Conservation (phyloP, 164 flowering plant genomes). For the Cinnamomum chago region DNA sequence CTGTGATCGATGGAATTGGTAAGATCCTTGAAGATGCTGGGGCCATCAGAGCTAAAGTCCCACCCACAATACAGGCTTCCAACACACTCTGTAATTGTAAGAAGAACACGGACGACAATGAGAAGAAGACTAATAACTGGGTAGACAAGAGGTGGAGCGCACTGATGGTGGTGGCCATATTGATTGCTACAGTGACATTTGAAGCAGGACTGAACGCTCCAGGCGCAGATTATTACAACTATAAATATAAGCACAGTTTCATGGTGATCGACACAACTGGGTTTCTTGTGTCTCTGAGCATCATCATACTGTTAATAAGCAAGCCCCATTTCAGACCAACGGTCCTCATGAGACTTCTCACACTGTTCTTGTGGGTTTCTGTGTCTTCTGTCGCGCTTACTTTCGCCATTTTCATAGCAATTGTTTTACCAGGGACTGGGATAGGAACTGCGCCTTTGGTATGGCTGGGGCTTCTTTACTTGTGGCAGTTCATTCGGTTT, state of each 20-base stretch:
- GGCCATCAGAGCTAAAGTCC: background rate
- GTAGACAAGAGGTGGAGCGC: background rate
- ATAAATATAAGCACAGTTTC: background rate
- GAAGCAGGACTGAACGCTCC: constrained; percentile 25
- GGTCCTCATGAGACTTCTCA: constrained; percentile 10
- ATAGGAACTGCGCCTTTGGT: background rate
- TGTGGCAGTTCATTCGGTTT: background rate
- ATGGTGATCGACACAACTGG: constrained; percentile 13
- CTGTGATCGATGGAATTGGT: background rate
- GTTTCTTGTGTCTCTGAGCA: constrained; percentile 25
- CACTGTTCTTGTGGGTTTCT: constrained; percentile 18
- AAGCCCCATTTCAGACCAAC: constrained; percentile 8
- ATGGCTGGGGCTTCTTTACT: background rate
- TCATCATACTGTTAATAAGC: constrained; percentile 23
- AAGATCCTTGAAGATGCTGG: constrained; percentile 4
- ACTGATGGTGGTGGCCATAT: constrained; percentile 19
- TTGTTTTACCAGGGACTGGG: background rate
- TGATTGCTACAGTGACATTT: constrained; percentile 19
- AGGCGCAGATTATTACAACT: background rate
- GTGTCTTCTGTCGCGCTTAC: constrained; percentile 14
- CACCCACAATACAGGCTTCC: background rate
- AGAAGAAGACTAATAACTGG: background rate
- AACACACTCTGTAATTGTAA: no score
- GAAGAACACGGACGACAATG: background rate
- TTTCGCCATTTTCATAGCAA: background rate